Evolutionary conservation across 805 yeast genomes (phyloP).

Genomic region (Sugiyamaella smithiae): DNA sequence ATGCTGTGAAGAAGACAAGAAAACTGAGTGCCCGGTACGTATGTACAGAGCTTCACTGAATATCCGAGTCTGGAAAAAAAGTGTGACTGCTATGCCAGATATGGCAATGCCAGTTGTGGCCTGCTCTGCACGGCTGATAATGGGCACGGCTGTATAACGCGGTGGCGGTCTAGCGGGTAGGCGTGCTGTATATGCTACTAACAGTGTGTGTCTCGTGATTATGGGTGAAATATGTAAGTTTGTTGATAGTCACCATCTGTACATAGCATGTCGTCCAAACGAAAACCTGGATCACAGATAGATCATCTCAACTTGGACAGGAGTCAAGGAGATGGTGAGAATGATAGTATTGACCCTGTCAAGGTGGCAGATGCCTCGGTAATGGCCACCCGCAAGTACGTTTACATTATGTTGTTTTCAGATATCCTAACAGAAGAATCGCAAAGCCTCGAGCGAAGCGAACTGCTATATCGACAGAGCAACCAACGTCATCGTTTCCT

Average conservation of each 20-base stretch:
- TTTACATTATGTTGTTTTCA: not conserved
- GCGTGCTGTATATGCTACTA: too few species aligned
- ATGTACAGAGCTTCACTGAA: not conserved
- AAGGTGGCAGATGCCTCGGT: constrained; percentile 57
- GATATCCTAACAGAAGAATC: constrained; percentile 13
- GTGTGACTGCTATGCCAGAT: not conserved
- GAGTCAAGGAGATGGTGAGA: constrained; percentile 36
- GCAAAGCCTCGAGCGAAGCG: constrained; percentile 15
- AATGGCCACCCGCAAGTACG: constrained; percentile 59
- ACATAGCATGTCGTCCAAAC: constrained; percentile 45
- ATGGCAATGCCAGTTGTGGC: not conserved
- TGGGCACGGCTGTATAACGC: too few species aligned
- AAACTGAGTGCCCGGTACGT: not conserved
- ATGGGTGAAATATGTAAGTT: too few species aligned
- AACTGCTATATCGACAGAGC: too few species aligned
- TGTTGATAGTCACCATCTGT: too few species aligned
- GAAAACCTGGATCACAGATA: constrained; percentile 65
- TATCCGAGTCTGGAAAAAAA: not conserved
- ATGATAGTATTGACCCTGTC: constrained; percentile 40
- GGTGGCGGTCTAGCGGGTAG: too few species aligned
- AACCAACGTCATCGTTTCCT: too few species aligned
- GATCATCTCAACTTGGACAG: too few species aligned
- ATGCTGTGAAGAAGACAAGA: constrained; percentile 1
- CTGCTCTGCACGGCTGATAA: not conserved
- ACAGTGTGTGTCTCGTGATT: too few species aligned